These are phyloP conservation scores for Pseudovirgaria hyperparasitica DNA, from an alignment of 2,329 filamentous ascomycete genomes.

Conservation along the genomic window DNA sequence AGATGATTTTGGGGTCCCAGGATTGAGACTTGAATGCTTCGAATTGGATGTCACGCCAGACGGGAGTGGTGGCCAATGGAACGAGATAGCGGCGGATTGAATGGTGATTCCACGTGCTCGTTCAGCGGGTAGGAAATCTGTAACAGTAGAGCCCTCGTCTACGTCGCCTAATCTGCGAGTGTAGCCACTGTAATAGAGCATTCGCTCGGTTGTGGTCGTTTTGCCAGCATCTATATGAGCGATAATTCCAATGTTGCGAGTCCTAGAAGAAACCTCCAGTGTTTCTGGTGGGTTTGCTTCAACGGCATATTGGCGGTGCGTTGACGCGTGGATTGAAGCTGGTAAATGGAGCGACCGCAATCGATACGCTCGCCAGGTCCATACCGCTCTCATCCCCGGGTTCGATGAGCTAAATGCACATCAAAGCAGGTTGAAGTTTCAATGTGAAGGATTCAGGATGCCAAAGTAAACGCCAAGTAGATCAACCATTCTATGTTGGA, in stretches of 20 bases:
- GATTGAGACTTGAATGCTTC: conserved; percentile 8
- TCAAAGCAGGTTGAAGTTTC: too few relatives aligned
- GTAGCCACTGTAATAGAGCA: conserved; percentile 93
- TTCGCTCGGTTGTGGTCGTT: conserved; percentile 96
- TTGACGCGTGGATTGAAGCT: too few relatives aligned
- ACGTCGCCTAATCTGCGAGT: conserved; percentile 87
- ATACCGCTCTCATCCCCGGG: conserved; percentile 23
- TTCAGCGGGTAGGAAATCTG: conserved; percentile 90
- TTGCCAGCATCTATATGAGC: conserved; percentile 98
- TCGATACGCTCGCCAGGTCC: conserved; percentile 21
- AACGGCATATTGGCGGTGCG: too few relatives aligned
- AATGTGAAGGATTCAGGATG: too few relatives aligned
- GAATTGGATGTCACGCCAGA: background rate
- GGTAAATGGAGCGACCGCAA: too few relatives aligned
- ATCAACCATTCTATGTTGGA: too few relatives aligned
- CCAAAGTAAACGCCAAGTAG: too few relatives aligned
- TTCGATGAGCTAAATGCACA: too few relatives aligned
- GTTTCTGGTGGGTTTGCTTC: too few relatives aligned
- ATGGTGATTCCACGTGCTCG: conserved; percentile 91
- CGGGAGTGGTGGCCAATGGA: conserved; percentile 65
- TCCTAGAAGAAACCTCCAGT: conserved; percentile 41
- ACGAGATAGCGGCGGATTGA: conserved; percentile 91
- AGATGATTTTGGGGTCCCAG: conserved; percentile 33
- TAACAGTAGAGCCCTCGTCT: conserved; percentile 91
- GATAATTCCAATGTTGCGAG: conserved; percentile 95